Percentiles rank a stretch among this genome's conserved stretches.
phyloP scores from a whole-genome alignment of 495 filamentous ascomycete species.

The Penicillium crystallinum region DNA sequence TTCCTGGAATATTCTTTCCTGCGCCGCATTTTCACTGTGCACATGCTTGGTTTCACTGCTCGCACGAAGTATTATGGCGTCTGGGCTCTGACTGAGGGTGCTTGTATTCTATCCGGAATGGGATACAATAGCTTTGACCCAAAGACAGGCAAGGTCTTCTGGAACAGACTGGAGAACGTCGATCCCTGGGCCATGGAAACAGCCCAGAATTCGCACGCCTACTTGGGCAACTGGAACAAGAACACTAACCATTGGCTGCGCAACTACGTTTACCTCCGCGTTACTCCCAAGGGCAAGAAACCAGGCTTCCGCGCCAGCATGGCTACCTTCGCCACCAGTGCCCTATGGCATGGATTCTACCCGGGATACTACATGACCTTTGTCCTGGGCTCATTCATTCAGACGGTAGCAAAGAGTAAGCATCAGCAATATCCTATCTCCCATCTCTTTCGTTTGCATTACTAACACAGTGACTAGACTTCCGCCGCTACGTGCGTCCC shows the following conservation, averaged over 20 bases:
- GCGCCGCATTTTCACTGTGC: constrained; percentile 65
- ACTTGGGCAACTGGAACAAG: constrained; percentile 92
- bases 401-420: constrained; percentile 88
- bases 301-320: constrained; percentile 92
- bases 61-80: constrained; percentile 94
- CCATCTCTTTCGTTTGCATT: background rate
- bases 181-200: constrained; percentile 74
- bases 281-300: constrained; percentile 93
- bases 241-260: constrained; percentile 97
- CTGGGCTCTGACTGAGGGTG: constrained; percentile 88
- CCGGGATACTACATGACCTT: constrained; percentile 95
- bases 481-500: constrained; percentile 83
- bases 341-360: constrained; percentile 97
- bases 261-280: constrained; percentile 92
- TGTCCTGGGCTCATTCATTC: constrained; percentile 79
- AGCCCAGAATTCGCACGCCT: constrained; percentile 86
- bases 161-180: constrained; percentile 87
- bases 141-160: constrained; percentile 73
- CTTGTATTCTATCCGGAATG: constrained; percentile 89
- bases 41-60: constrained; percentile 75
- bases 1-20: constrained; percentile 65
- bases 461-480: constrained; percentile 49
- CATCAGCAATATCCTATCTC: background rate
- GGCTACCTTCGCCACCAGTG: constrained; percentile 89
- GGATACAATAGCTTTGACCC: constrained; percentile 92